These are phyloP conservation scores for Nakazawaea molendinolei DNA, from an alignment of 805 yeast species.

Conservation along the genomic window DNA sequence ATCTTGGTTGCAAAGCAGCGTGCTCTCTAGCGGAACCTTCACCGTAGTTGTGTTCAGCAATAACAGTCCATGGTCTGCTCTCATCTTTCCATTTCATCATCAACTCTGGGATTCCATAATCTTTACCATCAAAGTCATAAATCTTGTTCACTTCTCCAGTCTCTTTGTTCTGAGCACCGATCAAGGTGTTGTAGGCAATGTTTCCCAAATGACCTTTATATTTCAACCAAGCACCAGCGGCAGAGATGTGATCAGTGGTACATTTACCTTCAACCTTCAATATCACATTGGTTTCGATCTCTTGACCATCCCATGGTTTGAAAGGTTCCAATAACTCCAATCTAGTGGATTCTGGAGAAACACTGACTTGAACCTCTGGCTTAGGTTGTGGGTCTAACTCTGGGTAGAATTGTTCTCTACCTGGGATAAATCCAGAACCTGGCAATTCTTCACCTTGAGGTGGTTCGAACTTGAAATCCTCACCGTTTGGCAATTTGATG, in stretches of 20 bases:
- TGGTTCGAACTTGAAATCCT: constrained; percentile 80
- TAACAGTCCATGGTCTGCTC: constrained; percentile 82
- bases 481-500: constrained; percentile 82
- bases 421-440: constrained; percentile 80
- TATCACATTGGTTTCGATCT: constrained; percentile 66
- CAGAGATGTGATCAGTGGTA: constrained; percentile 97
- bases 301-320: constrained; percentile 79
- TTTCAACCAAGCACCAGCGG: constrained; percentile 98
- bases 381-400: constrained; percentile 48
- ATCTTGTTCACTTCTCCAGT: constrained; percentile 93
- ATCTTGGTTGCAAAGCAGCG: constrained; percentile 94
- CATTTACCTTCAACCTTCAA: constrained; percentile 96
- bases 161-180: constrained; percentile 95
- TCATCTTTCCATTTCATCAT: constrained; percentile 95
- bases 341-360: constrained; percentile 86
- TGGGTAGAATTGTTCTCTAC: constrained; percentile 55
- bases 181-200: constrained; percentile 89
- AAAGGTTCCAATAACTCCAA: constrained; percentile 89
- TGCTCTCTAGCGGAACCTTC: constrained; percentile 99
- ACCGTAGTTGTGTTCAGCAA: constrained; percentile 97
- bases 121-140: constrained; percentile 76
- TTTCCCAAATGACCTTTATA: constrained; percentile 97
- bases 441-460: constrained; percentile 93
- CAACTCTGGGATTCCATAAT: constrained; percentile 83
- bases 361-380: constrained; percentile 42